Base-by-base conservation (phyloP, 2,329 filamentous ascomycete species). In the Neocucurbitaria cava region DNA sequence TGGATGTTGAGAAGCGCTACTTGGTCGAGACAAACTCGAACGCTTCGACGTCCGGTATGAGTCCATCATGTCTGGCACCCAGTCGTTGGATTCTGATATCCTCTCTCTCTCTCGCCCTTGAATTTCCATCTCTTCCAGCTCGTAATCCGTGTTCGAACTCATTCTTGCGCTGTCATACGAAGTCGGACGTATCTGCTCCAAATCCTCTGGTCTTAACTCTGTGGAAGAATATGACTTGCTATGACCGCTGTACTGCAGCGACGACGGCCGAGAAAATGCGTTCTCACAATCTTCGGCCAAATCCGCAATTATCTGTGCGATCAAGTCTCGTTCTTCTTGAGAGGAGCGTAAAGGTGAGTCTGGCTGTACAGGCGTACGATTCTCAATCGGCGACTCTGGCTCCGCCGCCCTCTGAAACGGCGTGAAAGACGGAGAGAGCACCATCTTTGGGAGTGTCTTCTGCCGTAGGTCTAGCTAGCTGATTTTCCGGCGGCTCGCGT, bases 271-370 rank as follows among this genome's bases (percentile, higher is more conserved):
- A 15, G 55, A 54, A 18, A 64, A 65, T 6, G 52, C 52, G 21
- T 50, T 50, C 2, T 64, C 56, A 33, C 59, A 58, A 15, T 56
- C 57, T 28, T 55, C 48, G n/a, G 52, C 52, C 8, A 68, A 41
- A 28, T 68, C 63, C 28, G 61, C 42, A n/a, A 66, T 54, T 18
- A 65, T 60, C 10, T 54, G 38, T 33, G 49, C 46, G 17, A 68
- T 64, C 26, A 61, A 21, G 28, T 62, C 54, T 33, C 48, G 47
- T 36, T 60, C 52, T 11, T 52, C 47, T 10, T 35, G 26, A 1
- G 40, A 42, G 35, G 15, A 13, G 6, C 9, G 23, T 20, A 17
- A 1, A 8, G 41, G 30, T 40, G 35, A 5, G 21, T 24, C n/a
- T 18, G 23, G 18, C 36, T 50, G 24, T 17, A 18, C 45, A 3